Evolutionary conservation across 2,329 filamentous ascomycete species (phyloP).

Genomic region (Fragosphaeria purpurea): DNA sequence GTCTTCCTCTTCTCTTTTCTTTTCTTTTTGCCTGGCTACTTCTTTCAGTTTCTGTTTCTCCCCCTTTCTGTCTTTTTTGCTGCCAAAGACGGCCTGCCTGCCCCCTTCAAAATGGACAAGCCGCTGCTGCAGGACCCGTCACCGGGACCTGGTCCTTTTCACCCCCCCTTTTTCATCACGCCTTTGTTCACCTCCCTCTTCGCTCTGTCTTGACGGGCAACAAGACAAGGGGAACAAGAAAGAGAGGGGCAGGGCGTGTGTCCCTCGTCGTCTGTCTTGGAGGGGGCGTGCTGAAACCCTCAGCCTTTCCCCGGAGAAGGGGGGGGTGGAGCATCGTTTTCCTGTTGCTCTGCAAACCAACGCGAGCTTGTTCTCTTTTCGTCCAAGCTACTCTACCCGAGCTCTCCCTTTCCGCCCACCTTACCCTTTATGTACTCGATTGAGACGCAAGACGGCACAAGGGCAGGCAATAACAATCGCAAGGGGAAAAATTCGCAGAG

Average conservation of each 20-base stretch:
- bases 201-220: neutral
- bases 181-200: neutral
- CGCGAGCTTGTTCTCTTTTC: slow-evolving; percentile 9
- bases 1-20: neutral
- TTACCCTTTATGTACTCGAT: slow-evolving; percentile 2
- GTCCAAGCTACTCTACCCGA: slow-evolving; percentile 10
- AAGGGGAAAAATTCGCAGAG: neutral
- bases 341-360: neutral
- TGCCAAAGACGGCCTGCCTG: too few species aligned
- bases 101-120: neutral
- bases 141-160: neutral
- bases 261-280: neutral
- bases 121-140: slow-evolving; percentile 10
- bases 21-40: neutral
- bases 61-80: neutral
- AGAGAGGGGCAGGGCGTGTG: neutral
- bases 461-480: neutral
- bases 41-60: too few species aligned
- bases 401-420: slow-evolving; percentile 10
- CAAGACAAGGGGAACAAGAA: too few species aligned
- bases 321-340: neutral
- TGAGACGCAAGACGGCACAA: slow-evolving; percentile 5
- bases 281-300: too few species aligned
- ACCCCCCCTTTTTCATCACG: neutral
- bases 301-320: too few species aligned